These are phyloP conservation scores for Bipolaris gigantea DNA, from an alignment of 2,329 filamentous ascomycete genomes.

Conservation along the genomic window DNA sequence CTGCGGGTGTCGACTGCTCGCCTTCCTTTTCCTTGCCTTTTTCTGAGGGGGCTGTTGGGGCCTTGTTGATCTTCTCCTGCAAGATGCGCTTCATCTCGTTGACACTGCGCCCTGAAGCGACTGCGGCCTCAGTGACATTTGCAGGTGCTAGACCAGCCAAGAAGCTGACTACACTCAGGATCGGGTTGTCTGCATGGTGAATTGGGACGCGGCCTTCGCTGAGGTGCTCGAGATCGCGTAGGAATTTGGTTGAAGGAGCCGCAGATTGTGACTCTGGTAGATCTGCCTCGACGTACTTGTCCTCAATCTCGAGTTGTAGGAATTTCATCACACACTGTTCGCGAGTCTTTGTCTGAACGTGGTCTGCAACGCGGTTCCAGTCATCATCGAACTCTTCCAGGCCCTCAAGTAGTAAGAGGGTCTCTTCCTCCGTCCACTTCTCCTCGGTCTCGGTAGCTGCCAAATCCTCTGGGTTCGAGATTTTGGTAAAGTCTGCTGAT, in stretches of 20 bases:
- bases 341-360: conserved; percentile 85
- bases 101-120: conserved; percentile 81
- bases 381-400: conserved; percentile 93
- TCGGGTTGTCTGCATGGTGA: conserved; percentile 89
- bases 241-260: conserved; percentile 51
- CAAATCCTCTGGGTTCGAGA: conserved; percentile 85
- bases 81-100: conserved; percentile 82
- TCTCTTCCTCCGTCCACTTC: conserved; percentile 88
- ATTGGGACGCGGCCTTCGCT: conserved; percentile 80
- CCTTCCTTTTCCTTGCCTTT: conserved; percentile 65
- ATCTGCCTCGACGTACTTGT: conserved; percentile 90
- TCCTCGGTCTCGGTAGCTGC: conserved; percentile 79
- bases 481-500: conserved; percentile 79
- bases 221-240: conserved; percentile 63
- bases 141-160: conserved; percentile 89
- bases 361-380: conserved; percentile 89
- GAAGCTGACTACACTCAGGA: conserved; percentile 95
- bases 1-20: conserved; percentile 51
- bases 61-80: conserved; percentile 73
- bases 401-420: conserved; percentile 84
- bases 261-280: conserved; percentile 51
- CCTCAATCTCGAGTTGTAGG: conserved; percentile 93
- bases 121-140: conserved; percentile 74
- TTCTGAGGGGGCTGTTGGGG: conserved; percentile 46
- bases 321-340: conserved; percentile 98